Conservation (phyloP, 176 grass and related monocot species). For the Phoenix dactylifera region DNA sequence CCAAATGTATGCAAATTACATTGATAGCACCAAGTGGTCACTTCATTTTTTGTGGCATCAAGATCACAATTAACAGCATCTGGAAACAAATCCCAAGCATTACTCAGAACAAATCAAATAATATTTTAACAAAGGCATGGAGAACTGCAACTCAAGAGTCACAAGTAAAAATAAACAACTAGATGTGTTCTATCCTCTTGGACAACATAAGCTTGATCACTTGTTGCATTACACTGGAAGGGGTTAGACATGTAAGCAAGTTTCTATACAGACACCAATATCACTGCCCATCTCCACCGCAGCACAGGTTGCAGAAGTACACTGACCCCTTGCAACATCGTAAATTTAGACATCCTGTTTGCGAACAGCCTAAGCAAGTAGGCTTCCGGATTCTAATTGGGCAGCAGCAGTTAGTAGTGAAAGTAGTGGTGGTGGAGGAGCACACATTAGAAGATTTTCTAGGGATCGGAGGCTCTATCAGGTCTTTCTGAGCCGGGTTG, state of each 20-base stretch:
- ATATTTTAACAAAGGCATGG: neutral
- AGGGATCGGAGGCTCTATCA: too few relatives aligned
- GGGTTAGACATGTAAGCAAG: constrained; percentile 8
- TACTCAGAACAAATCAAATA: neutral
- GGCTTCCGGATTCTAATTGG: constrained; percentile 59
- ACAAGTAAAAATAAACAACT: neutral
- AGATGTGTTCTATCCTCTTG: too few relatives aligned
- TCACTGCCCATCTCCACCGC: constrained; percentile 1
- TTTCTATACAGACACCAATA: constrained; percentile 2
- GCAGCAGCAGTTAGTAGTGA: constrained; percentile 77
- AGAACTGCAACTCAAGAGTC: neutral
- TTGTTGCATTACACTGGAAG: neutral
- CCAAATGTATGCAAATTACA: too few relatives aligned
- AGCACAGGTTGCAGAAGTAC: constrained; percentile 12
- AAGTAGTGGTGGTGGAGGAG: constrained; percentile 45
- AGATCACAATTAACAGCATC: too few relatives aligned
- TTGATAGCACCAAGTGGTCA: too few relatives aligned
- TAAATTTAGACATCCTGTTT: constrained; percentile 2
- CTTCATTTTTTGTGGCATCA: too few relatives aligned
- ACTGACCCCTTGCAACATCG: constrained; percentile 9
- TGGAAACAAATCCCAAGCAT: too few relatives aligned
- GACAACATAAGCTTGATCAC: neutral
- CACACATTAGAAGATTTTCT: too few relatives aligned
- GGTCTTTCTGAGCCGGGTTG: neutral
- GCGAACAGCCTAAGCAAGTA: constrained; percentile 36